Percentiles rank a stretch among this genome's conserved stretches.
Conservation (phyloP, 345 rosid genomes). For the Ceriops decandra region DNA sequence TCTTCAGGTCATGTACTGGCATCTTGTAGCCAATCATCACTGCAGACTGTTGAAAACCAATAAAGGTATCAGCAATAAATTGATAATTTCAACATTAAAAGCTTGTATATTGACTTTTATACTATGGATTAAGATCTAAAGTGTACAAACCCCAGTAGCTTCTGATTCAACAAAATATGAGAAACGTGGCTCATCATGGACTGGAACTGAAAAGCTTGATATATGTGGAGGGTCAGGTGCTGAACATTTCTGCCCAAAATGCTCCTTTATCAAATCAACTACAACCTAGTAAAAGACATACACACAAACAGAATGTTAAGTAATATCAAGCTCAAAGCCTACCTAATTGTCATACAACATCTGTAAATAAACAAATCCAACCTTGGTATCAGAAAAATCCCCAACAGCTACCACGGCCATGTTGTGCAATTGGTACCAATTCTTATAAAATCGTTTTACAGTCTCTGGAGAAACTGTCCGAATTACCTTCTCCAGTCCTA, state of each 20-base stretch:
- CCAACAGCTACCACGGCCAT: slow-evolving; percentile 97
- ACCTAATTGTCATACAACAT: slow-evolving; percentile 3
- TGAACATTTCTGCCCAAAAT: slow-evolving; percentile 57
- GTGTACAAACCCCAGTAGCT: slow-evolving; percentile 79
- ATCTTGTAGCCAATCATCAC: slow-evolving; percentile 87
- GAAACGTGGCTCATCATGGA: slow-evolving; percentile 69
- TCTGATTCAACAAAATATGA: slow-evolving; percentile 87
- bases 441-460: slow-evolving; percentile 65
- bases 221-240: slow-evolving; percentile 40
- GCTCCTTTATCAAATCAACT: slow-evolving; percentile 72
- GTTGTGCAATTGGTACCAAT: slow-evolving; percentile 79
- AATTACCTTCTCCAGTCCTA: slow-evolving; percentile 88
- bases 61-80: slow-evolving; percentile 20
- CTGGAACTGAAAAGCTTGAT: slow-evolving; percentile 66
- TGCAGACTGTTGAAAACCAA: slow-evolving; percentile 59
- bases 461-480: slow-evolving; percentile 70
- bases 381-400: slow-evolving; percentile 85
- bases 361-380: slow-evolving; percentile 27
- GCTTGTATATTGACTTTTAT: not conserved
- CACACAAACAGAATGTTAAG: slow-evolving; percentile 2
- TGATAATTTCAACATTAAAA: not conserved
- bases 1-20: slow-evolving; percentile 62
- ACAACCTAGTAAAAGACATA: slow-evolving; percentile 47
- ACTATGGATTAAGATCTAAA: slow-evolving; percentile 3
- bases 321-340: slow-evolving; percentile 1